These are phyloP conservation scores for Cladosporium sp. DNA, from an alignment of 2,329 filamentous ascomycete genomes.

Conservation along the genomic window DNA sequence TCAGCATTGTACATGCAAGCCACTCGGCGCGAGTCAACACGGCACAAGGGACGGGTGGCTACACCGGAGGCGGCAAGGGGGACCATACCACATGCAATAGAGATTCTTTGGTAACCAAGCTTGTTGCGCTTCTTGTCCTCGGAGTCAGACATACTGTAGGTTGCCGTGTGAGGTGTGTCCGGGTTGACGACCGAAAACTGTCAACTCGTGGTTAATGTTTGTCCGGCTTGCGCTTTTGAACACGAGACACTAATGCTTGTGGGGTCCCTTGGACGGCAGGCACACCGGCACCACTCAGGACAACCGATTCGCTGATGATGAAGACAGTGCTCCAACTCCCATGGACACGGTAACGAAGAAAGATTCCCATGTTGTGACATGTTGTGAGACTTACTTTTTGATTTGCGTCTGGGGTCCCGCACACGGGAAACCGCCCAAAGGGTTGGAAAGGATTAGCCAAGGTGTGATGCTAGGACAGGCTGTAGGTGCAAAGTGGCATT, in stretches of 20 bases:
- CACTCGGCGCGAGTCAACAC: slow-evolving; percentile 10
- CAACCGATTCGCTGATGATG: not conserved
- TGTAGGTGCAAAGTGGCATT: slow-evolving; percentile 3
- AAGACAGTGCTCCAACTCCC: slow-evolving; percentile 2
- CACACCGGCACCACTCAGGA: slow-evolving; percentile 2
- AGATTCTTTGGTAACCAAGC: slow-evolving; percentile 90
- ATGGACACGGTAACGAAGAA: not conserved
- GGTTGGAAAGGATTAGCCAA: not conserved
- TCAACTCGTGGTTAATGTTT: slow-evolving; percentile 37
- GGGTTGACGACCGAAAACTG: slow-evolving; percentile 39
- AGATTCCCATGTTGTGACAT: not conserved
- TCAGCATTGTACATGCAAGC: slow-evolving; percentile 10
- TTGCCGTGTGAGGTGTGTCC: slow-evolving; percentile 44
- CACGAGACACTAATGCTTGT: slow-evolving; percentile 10
- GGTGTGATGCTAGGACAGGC: not conserved
- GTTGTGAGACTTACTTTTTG: slow-evolving; percentile 11
- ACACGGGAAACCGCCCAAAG: not conserved
- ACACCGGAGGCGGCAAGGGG: not conserved
- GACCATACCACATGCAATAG: slow-evolving; percentile 77
- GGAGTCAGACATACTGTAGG: slow-evolving; percentile 45
- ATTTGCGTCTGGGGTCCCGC: slow-evolving; percentile 8
- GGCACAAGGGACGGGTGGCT: not conserved
- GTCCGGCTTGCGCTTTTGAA: slow-evolving; percentile 26
- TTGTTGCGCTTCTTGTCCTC: slow-evolving; percentile 76
- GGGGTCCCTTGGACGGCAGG: slow-evolving; percentile 3